Conservation (phyloP, 2,329 filamentous ascomycete genomes). For the Paecilomyces niveus region DNA sequence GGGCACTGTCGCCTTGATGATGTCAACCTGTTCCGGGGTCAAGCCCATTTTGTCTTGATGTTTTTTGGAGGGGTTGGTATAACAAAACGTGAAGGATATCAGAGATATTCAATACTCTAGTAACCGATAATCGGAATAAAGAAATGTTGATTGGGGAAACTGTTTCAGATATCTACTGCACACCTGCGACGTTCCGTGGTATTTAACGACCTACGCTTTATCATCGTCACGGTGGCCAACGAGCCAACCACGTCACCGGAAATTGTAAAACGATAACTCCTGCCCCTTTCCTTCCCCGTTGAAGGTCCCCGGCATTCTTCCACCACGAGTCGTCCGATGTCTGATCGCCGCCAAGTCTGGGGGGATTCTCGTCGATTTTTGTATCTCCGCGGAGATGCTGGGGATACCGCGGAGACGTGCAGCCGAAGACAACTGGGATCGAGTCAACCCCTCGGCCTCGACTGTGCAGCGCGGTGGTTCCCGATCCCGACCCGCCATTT, state of each 20-base stretch:
- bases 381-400: background rate
- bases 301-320: background rate
- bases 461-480: background rate
- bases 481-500: background rate
- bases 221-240: background rate
- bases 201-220: background rate
- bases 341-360: background rate
- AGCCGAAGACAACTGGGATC: background rate
- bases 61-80: background rate
- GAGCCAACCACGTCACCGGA: background rate
- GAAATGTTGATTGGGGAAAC: background rate
- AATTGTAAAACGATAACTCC: background rate
- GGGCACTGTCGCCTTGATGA: slow-evolving; percentile 65
- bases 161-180: background rate
- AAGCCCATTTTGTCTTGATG: slow-evolving; percentile 33
- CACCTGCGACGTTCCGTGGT: background rate
- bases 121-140: background rate
- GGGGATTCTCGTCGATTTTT: background rate
- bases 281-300: background rate
- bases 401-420: background rate
- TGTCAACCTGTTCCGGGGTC: slow-evolving; percentile 54
- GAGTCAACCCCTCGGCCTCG: background rate
- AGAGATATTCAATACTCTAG: background rate
- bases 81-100: background rate
- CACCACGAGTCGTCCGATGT: background rate